Evolutionary conservation across 2,329 filamentous ascomycete genomes (phyloP).

Genomic region (Talaromyces pinophilus): DNA sequence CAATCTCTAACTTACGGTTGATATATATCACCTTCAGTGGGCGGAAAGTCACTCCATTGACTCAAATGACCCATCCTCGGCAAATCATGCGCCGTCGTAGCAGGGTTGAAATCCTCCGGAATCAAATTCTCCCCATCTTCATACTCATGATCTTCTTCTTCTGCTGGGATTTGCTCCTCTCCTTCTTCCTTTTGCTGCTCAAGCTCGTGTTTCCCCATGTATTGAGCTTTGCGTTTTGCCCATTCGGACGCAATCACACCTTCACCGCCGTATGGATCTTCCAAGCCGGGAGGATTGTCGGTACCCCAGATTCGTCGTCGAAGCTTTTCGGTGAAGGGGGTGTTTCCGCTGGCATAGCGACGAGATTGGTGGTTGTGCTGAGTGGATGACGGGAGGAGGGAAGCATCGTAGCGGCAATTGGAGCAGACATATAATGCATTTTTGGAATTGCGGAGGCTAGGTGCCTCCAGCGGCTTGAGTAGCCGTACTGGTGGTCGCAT

Average conservation of each 20-base stretch:
- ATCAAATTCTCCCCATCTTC: conserved; percentile 18
- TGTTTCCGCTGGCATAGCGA: conserved; percentile 36
- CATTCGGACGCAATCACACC: conserved; percentile 36
- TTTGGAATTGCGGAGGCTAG: conserved; percentile 31
- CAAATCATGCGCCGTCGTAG: conserved; percentile 56
- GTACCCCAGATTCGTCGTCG: conserved; percentile 54
- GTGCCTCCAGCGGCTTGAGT: conserved; percentile 38
- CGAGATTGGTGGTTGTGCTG: conserved; percentile 36
- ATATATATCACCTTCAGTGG: conserved; percentile 43
- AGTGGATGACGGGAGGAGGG: conserved; percentile 26
- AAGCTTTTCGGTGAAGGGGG: conserved; percentile 48
- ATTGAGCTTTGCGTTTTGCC: conserved; percentile 28
- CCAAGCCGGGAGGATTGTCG: conserved; percentile 50
- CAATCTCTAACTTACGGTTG: conserved; percentile 39
- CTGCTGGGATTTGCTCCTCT: neutral
- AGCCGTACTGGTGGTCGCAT: conserved; percentile 44
- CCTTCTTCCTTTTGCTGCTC: neutral
- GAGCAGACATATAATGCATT: conserved; percentile 42
- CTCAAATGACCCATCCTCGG: conserved; percentile 55
- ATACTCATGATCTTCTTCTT: conserved; percentile 20
- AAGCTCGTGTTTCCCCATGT: conserved; percentile 22
- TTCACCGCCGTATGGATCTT: conserved; percentile 51
- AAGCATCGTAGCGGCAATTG: conserved; percentile 41
- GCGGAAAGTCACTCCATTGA: conserved; percentile 42
- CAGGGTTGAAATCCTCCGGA: conserved; percentile 46